Conservation (phyloP, 176 grass and related monocot genomes). For the Melocanna baccifera region DNA sequence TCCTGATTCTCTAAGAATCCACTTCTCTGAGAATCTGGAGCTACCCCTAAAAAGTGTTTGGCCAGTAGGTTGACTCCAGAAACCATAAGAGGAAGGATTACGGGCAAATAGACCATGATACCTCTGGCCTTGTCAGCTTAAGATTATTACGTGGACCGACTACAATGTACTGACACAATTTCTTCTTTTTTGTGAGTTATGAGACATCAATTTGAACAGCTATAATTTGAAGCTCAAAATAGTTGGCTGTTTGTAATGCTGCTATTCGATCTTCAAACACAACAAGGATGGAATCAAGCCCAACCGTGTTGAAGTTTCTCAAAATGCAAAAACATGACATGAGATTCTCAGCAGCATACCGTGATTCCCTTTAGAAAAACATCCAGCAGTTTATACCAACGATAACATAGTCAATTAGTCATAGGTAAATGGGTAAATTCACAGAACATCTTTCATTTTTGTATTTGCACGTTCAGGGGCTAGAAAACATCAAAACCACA, state of each 20-base stretch:
- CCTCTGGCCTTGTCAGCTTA: too few species aligned
- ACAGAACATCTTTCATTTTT: slow-evolving; percentile 4
- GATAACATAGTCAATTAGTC: not conserved
- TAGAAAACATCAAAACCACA: not conserved
- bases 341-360: not conserved
- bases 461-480: slow-evolving; percentile 4
- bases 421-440: not conserved
- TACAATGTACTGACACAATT: not conserved
- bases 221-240: not conserved
- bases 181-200: not conserved
- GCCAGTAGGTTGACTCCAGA: too few species aligned
- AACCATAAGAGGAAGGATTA: too few species aligned
- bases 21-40: too few species aligned
- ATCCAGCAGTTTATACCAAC: not conserved
- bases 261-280: not conserved
- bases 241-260: not conserved
- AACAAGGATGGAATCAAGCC: not conserved
- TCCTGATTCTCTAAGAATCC: too few species aligned
- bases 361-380: not conserved
- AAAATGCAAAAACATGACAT: not conserved
- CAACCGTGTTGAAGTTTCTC: not conserved
- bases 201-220: not conserved
- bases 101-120: too few species aligned
- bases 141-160: not conserved
- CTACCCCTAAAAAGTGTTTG: too few species aligned